A percentile compares a stretch with the other conserved stretches of the same genome.
Conservation (phyloP, 129 eudicot genomes). For the Escallonia rubra region DNA sequence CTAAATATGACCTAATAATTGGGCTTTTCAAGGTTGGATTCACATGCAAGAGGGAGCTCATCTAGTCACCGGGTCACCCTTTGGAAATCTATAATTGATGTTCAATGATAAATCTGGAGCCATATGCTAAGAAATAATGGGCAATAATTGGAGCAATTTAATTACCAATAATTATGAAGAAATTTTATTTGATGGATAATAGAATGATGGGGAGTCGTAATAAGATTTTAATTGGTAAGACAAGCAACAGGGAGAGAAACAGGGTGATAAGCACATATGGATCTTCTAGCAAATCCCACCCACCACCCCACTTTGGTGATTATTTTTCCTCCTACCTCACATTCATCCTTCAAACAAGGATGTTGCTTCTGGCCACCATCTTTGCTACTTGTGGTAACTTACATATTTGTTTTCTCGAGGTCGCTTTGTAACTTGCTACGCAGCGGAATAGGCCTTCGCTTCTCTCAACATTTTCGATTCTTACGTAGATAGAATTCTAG, state of each 20-base stretch:
- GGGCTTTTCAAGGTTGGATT: neutral
- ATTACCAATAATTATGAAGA: neutral
- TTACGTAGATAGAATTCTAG: too few relatives aligned
- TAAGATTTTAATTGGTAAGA: neutral
- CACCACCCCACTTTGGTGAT: neutral
- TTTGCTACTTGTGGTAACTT: too few relatives aligned
- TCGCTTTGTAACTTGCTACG: too few relatives aligned
- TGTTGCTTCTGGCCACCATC: neutral
- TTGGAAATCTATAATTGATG: neutral
- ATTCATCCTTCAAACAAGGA: conserved; percentile 22
- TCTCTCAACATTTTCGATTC: too few relatives aligned
- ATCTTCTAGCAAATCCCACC: conserved; percentile 5
- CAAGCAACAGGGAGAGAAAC: conserved; percentile 4
- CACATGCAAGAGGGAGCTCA: too few relatives aligned
- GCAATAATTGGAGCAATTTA: neutral
- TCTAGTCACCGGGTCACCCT: neutral
- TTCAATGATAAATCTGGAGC: conserved; percentile 4
- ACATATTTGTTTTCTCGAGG: too few relatives aligned
- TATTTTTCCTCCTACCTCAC: conserved; percentile 3
- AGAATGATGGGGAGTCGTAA: neutral
- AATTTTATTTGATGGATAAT: neutral
- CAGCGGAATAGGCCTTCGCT: too few relatives aligned
- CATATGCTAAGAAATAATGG: neutral
- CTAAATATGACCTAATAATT: too few relatives aligned
- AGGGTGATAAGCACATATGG: conserved; percentile 6